A percentile compares a stretch with the other conserved stretches of the same genome.
Conservation (phyloP, 768 basidiomycete species). For the Leccinum ochraceum region DNA sequence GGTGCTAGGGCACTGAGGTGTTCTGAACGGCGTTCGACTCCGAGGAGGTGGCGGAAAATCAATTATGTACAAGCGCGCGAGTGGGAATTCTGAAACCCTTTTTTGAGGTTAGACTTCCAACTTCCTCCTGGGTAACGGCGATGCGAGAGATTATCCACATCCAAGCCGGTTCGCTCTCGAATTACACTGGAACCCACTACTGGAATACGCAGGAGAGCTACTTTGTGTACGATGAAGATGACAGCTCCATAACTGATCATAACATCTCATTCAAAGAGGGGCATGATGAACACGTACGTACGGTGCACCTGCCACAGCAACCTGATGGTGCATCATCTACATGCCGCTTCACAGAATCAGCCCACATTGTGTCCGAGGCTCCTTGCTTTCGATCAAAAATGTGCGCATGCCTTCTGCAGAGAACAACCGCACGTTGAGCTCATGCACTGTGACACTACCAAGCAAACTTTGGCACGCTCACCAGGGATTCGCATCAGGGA, state of each 20-base stretch:
- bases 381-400: constrained; percentile 67
- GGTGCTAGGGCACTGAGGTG: not conserved
- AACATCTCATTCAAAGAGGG: constrained; percentile 71
- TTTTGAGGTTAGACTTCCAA: not conserved
- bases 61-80: no score
- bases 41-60: not conserved
- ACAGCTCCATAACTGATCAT: constrained; percentile 47
- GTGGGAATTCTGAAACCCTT: constrained; percentile 10
- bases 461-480: constrained; percentile 70
- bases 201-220: constrained; percentile 83
- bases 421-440: constrained; percentile 6
- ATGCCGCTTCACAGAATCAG: constrained; percentile 27
- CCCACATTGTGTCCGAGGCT: constrained; percentile 59
- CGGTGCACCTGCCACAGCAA: not conserved
- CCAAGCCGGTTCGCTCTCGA: constrained; percentile 68
- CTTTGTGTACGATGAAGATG: constrained; percentile 48
- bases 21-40: not conserved
- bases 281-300: constrained; percentile 47
- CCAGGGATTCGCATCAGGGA: constrained; percentile 40
- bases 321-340: not conserved
- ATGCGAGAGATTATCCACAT: constrained; percentile 84
- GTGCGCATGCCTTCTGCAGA: constrained; percentile 33
- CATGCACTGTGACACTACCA: constrained; percentile 7
- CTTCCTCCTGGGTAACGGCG: not conserved
- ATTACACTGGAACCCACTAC: constrained; percentile 74